phyloP scores from a whole-genome alignment of 768 basidiomycete species.

The Coprinellus micaceus region DNA sequence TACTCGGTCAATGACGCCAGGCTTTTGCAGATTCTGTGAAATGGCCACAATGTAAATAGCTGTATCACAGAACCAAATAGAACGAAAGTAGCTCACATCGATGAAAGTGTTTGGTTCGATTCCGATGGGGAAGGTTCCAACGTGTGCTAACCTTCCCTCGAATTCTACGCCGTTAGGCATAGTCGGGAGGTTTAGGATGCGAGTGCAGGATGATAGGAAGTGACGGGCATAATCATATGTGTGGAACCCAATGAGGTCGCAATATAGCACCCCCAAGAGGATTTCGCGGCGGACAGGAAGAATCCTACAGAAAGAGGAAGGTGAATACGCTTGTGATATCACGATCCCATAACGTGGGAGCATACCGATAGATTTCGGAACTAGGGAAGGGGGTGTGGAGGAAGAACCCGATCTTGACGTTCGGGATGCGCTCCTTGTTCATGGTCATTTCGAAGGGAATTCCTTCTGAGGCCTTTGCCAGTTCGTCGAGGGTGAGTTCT shows the following conservation, averaged over 20 bases:
- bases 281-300: slow-evolving; percentile 97
- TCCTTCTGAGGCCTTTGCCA: slow-evolving; percentile 70
- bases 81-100: slow-evolving; percentile 46
- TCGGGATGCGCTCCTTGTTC: slow-evolving; percentile 41
- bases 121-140: slow-evolving; percentile 98
- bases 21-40: slow-evolving; percentile 70
- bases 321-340: slow-evolving; percentile 5
- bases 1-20: slow-evolving; percentile 78
- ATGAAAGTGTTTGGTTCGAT: slow-evolving; percentile 94
- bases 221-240: slow-evolving; percentile 99
- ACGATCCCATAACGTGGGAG: neutral
- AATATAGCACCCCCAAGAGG: slow-evolving; percentile 91
- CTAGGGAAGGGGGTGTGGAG: slow-evolving; percentile 97
- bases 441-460: slow-evolving; percentile 50
- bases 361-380: slow-evolving; percentile 93
- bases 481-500: slow-evolving; percentile 55
- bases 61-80: neutral
- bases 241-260: slow-evolving; percentile 98
- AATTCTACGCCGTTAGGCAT: slow-evolving; percentile 99
- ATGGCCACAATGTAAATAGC: slow-evolving; percentile 7
- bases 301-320: slow-evolving; percentile 52
- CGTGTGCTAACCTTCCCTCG: slow-evolving; percentile 90
- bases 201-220: slow-evolving; percentile 97
- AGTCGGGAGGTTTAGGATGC: slow-evolving; percentile 90
- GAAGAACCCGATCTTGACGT: slow-evolving; percentile 97